phyloP scores from a whole-genome alignment of 208 protist genomes.

The Crithidia bombi region DNA sequence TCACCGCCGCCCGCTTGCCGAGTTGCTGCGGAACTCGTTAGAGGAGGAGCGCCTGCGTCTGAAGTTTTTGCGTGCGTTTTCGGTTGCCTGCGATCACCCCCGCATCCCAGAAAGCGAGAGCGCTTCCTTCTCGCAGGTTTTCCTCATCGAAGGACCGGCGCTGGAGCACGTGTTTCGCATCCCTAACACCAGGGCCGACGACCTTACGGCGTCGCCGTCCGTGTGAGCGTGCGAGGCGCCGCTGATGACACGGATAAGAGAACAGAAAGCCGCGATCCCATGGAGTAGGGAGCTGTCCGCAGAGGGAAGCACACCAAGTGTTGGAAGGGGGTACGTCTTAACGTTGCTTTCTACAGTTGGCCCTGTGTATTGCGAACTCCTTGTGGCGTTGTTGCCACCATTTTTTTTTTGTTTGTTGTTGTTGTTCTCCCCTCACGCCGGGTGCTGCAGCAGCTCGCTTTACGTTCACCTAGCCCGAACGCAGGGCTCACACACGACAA shows the following conservation, averaged over 20 bases:
- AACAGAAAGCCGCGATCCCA: no score
- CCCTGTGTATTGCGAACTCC: no score
- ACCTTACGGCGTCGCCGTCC: background rate
- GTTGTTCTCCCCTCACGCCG: no score
- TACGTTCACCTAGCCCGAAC: no score
- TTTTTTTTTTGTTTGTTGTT: constrained; percentile 1
- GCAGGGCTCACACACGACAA: no score
- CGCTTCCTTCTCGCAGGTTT: constrained; percentile 63
- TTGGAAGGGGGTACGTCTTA: no score
- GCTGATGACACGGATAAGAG: background rate
- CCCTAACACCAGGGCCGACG: constrained; percentile 11
- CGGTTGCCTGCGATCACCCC: constrained; percentile 70
- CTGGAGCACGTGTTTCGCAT: constrained; percentile 37
- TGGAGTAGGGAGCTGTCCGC: no score
- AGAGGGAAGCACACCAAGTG: no score
- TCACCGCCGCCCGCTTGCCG: constrained; percentile 34
- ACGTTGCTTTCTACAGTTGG: no score
- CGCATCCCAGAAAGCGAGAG: constrained; percentile 59
- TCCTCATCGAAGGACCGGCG: constrained; percentile 58
- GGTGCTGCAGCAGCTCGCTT: no score
- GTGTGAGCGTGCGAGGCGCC: background rate
- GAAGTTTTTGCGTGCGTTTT: constrained; percentile 67
- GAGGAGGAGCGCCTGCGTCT: constrained; percentile 51
- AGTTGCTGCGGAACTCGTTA: constrained; percentile 49
- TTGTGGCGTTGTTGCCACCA: background rate